phyloP scores from a whole-genome alignment of 345 rosid genomes.

The Eutrema heterophyllum region DNA sequence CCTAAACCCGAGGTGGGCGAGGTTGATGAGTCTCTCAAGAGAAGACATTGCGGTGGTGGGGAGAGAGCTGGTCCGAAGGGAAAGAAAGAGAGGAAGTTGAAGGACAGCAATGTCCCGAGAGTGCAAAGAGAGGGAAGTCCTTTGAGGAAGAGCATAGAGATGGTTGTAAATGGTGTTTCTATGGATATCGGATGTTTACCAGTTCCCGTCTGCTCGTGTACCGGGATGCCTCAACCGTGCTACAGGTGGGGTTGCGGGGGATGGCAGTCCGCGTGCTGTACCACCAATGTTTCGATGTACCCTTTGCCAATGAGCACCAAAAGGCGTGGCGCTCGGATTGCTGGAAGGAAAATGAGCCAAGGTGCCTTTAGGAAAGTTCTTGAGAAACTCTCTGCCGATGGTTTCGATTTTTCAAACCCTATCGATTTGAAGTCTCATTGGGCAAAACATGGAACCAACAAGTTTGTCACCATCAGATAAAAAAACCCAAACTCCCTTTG shows the following conservation, averaged over 20 bases:
- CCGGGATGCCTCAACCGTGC: constrained; percentile 75
- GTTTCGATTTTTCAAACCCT: constrained; percentile 65
- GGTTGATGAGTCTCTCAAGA: constrained; percentile 43
- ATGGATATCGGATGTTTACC: constrained; percentile 86
- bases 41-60: constrained; percentile 42
- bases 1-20: constrained; percentile 59
- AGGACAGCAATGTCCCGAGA: constrained; percentile 50
- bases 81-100: constrained; percentile 76
- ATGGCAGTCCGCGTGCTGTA: constrained; percentile 96
- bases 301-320: constrained; percentile 93
- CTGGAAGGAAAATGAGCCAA: constrained; percentile 94
- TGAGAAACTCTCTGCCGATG: constrained; percentile 90
- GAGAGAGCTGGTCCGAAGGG: constrained; percentile 53
- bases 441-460: constrained; percentile 97
- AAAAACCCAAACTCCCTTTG: neutral
- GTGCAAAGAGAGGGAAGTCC: constrained; percentile 40
- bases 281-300: constrained; percentile 77
- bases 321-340: constrained; percentile 80
- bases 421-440: constrained; percentile 89
- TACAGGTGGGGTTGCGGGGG: constrained; percentile 98
- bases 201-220: constrained; percentile 86
- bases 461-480: constrained; percentile 92
- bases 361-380: constrained; percentile 94
- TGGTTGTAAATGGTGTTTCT: constrained; percentile 72
- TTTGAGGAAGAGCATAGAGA: constrained; percentile 71